Evolutionary conservation across 1,284 basidiomycete species (phyloP), one percentile per base, ranked within the genome.

Genomic region (Violaceomyces palustris): DNA sequence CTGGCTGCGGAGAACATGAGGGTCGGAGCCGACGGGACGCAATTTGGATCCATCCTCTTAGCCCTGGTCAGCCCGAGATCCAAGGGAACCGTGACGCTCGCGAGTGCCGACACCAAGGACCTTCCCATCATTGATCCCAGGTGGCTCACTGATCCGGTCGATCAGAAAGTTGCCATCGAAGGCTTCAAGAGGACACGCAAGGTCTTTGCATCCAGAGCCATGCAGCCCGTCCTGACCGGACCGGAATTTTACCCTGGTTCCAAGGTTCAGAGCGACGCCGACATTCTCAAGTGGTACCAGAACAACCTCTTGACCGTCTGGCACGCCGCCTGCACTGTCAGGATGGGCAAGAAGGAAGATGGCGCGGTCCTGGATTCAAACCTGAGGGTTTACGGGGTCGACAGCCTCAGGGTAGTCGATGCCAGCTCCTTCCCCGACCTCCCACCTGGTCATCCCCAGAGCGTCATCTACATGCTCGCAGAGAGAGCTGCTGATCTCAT

Each of bases 341-440:
- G 64, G 8, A 78, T 78, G 65, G 75, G 74, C 6, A 50, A 49
- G 15, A 47, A 41, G 10, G 63, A 63, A 0, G 44, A 46, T 9
- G 66, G 62, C 22, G 79, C 78, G 25, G 80, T 79, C 0, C 75
- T 81, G 4, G 77, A 78, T 42, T 69, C 76, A 1, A 58, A 75
- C 45, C 66, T 81, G 36, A 64, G 55, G 6, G 79, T 81, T 14
- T 78, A 80, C 42, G 78, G 78, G 1, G 66, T 77, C 5, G 42
- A 64, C 5, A 75, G 75, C 0, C 50, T 81, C 32, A 69, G 79
- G 4, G 71, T 81, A 8, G 75, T 79, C 11, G 80, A 81, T 53
- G 79, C 78, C 1, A 77, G 76, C 23, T 70, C 78, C n/a, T 75
- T 80, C 59, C 76, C 75, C n/a, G 31, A 36, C 14, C 31, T 61